Evolutionary conservation across 2,329 filamentous ascomycete species (phyloP).

Genomic region (Xylaria digitata): DNA sequence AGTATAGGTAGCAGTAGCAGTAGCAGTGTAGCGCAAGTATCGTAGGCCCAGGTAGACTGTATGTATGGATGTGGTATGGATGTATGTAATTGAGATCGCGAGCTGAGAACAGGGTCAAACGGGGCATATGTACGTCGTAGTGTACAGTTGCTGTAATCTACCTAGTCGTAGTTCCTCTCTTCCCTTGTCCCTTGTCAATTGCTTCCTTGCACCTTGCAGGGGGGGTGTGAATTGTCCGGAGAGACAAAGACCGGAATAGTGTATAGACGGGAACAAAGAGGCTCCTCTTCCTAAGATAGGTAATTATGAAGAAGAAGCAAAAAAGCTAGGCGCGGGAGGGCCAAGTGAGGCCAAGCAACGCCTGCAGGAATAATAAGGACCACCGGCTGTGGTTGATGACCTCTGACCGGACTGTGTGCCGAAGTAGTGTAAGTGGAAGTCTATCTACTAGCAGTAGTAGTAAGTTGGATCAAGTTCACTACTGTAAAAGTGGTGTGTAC

Average conservation of each 20-base stretch:
- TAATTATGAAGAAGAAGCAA: constrained; percentile 22
- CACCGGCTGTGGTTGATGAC: constrained; percentile 21
- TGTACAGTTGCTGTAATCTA: constrained; percentile 11
- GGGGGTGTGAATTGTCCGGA: constrained; percentile 33
- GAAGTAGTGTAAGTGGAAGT: constrained; percentile 9
- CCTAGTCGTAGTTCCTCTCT: constrained; percentile 15
- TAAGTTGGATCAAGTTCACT: constrained; percentile 27
- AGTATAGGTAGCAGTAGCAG: constrained; percentile 14
- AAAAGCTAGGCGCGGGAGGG: constrained; percentile 35
- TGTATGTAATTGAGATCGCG: constrained; percentile 31
- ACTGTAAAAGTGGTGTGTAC: constrained; percentile 16
- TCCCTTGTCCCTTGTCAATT: constrained; percentile 27
- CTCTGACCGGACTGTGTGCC: constrained; percentile 21
- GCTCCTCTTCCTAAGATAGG: constrained; percentile 19
- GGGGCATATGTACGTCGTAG: constrained; percentile 33
- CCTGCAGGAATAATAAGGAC: constrained; percentile 36
- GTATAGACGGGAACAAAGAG: constrained; percentile 33
- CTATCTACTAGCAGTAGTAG: constrained; percentile 19
- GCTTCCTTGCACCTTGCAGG: constrained; percentile 32
- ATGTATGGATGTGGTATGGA: background rate
- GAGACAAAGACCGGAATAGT: constrained; percentile 37
- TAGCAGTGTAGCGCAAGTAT: background rate
- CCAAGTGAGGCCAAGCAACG: constrained; percentile 37
- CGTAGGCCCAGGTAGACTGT: background rate
- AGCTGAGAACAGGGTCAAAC: constrained; percentile 36